phyloP scores from a whole-genome alignment of 371 early-diverging fungal species.

The Rhizomucor miehei region DNA sequence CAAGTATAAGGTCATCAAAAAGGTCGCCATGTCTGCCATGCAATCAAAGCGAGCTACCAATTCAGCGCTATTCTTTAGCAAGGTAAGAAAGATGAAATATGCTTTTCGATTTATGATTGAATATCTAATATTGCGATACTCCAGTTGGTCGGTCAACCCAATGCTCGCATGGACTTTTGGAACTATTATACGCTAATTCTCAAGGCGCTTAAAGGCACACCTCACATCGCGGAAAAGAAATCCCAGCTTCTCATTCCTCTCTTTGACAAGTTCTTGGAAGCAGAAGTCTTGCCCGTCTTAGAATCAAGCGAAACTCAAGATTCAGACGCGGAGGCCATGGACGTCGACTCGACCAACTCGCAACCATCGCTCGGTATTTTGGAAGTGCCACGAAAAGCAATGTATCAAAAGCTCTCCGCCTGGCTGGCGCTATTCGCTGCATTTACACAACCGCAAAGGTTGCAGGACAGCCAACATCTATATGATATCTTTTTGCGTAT shows the following conservation, averaged over 20 bases:
- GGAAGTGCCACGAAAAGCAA: constrained; percentile 35
- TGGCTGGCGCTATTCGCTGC: constrained; percentile 78
- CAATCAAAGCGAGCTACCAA: background rate
- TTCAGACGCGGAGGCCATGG: constrained; percentile 16
- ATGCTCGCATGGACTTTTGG: constrained; percentile 69
- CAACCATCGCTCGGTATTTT: constrained; percentile 29
- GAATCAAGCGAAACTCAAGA: constrained; percentile 37
- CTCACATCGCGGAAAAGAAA: constrained; percentile 68
- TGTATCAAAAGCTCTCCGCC: constrained; percentile 52
- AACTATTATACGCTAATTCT: constrained; percentile 73
- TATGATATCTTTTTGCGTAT: constrained; percentile 66
- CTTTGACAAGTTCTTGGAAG: constrained; percentile 70
- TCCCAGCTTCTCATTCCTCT: constrained; percentile 69
- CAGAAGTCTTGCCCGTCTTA: constrained; percentile 52
- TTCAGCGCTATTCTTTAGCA: constrained; percentile 26
- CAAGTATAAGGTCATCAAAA: constrained; percentile 34
- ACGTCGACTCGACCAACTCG: constrained; percentile 26
- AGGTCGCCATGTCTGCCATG: constrained; percentile 38
- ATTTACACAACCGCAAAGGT: constrained; percentile 60
- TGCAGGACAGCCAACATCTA: constrained; percentile 52
- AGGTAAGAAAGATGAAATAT: constrained; percentile 4
- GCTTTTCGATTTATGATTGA: constrained; percentile 6
- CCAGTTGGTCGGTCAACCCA: constrained; percentile 37
- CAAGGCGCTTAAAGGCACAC: constrained; percentile 63
- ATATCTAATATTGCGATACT: background rate